A percentile compares a stretch with the other conserved stretches of the same genome.
Conservation (phyloP, 1,284 basidiomycete genomes). For the Gomphus bonarii region DNA sequence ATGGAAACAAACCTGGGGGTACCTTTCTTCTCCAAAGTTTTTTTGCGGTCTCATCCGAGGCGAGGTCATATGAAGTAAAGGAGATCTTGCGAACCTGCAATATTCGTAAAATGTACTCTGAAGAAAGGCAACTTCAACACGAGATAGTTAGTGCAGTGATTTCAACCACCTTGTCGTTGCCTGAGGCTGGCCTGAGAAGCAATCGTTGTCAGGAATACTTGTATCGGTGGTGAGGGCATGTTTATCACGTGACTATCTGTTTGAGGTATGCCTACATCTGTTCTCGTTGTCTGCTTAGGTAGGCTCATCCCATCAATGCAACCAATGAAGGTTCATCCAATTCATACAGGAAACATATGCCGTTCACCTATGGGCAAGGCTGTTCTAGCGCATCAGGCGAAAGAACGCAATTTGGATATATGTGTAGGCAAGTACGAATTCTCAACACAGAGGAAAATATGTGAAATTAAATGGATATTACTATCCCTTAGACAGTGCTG, state of each 20-base stretch:
- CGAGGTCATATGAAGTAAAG: slow-evolving; percentile 71
- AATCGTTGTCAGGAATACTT: slow-evolving; percentile 76
- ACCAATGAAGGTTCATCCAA: neutral
- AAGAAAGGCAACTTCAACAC: neutral
- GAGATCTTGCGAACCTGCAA: slow-evolving; percentile 75
- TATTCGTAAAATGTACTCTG: slow-evolving; percentile 65
- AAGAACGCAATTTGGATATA: slow-evolving; percentile 51
- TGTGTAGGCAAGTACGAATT: slow-evolving; percentile 25
- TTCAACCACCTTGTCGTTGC: slow-evolving; percentile 52
- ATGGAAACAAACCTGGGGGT: slow-evolving; percentile 37
- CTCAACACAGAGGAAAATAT: neutral
- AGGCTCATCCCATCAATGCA: slow-evolving; percentile 36
- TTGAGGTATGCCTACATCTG: slow-evolving; percentile 22
- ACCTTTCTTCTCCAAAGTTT: slow-evolving; percentile 69
- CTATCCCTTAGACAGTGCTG: slow-evolving; percentile 49
- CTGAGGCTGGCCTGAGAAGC: slow-evolving; percentile 66
- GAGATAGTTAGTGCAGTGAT: slow-evolving; percentile 10
- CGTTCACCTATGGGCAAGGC: slow-evolving; percentile 71
- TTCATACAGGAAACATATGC: slow-evolving; percentile 13
- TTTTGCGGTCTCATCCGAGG: slow-evolving; percentile 73
- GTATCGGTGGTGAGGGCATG: slow-evolving; percentile 71
- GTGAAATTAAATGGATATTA: neutral
- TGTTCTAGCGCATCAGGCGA: slow-evolving; percentile 49
- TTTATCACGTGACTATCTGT: neutral
- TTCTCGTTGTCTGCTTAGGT: slow-evolving; percentile 66